Base-by-base conservation (phyloP, 495 filamentous ascomycete species). In the Paragyromitra xinjiangensis region DNA sequence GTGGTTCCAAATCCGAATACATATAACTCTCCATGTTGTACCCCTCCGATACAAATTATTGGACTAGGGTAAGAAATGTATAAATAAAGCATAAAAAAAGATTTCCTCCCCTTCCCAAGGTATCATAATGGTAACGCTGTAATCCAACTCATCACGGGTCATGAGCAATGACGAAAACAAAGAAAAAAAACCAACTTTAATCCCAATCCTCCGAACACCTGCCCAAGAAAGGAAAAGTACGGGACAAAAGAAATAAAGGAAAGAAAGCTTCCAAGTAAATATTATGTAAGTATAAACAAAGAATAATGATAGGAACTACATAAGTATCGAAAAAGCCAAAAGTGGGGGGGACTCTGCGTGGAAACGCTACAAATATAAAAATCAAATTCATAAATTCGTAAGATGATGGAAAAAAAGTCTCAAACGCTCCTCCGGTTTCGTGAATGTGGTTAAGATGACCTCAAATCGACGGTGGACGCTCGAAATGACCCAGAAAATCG, bases 211-310 rank as follows among this genome's bases (percentile, higher is more conserved):
- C 56, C 14, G 9, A 61, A 61, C 56, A 61, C 56, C 56, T 61
- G 16, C 56, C 56, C 29, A 39, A 39, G 12, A 64, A 39, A 69
- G 26, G n/a, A 58, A 26, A 39, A 39, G 3, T 51, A 51, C 48
- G 19, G 8, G 6, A 51, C 48, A 51, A 61, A 61, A 16, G 6
- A 39, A 39, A 63, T 34, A 34, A 40, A 12, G 11, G 2, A 22
- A 9, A 40, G 26, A 16, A 22, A 63, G 24, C 6, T 11, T 26
- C 19, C 29, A 24, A 40, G 65, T 63, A 50, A 39, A 9, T 69
- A 24, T 51, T 64, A 69, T 29, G 37, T 16, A 69, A 62, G 44
- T 69, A 22, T 39, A 69, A 26, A 55, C 58, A 65, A 11, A 65
- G 16, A 65, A 19, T 4, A 42, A n/a, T 44, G 29, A 40, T 7